Conservation (phyloP, 345 rosid species). For the Citrus inodora region DNA sequence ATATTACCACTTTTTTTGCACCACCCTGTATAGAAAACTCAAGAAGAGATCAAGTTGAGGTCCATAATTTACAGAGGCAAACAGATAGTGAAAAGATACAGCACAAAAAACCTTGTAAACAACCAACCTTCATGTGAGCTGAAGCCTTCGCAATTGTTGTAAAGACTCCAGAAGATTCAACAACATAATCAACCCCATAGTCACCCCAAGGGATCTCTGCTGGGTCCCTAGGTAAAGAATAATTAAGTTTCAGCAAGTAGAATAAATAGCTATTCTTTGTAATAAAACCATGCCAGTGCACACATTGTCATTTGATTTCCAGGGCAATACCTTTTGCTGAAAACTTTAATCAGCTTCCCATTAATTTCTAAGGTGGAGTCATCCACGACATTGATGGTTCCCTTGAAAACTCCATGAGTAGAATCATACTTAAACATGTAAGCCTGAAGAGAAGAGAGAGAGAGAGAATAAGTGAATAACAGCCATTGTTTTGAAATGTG, state of each 20-base stretch:
- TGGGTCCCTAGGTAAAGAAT: conserved; percentile 61
- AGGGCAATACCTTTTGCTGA: conserved; percentile 61
- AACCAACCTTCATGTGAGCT: conserved; percentile 70
- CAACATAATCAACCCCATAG: conserved; percentile 80
- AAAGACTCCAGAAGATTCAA: conserved; percentile 95
- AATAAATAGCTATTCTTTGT: neutral
- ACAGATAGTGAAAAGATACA: neutral
- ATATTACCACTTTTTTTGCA: conserved; percentile 90
- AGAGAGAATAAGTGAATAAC: neutral
- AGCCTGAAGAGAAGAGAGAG: conserved; percentile 54
- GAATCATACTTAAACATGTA: conserved; percentile 98
- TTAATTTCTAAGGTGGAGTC: conserved; percentile 85
- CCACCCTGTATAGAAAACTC: conserved; percentile 63
- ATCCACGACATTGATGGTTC: conserved; percentile 70
- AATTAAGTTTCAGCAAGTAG: conserved; percentile 3
- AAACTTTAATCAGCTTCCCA: conserved; percentile 72
- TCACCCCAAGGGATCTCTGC: conserved; percentile 99
- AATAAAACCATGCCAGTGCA: neutral
- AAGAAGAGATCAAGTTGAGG: conserved; percentile 1
- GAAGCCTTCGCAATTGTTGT: conserved; percentile 87
- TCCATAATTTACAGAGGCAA: neutral
- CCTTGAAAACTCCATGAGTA: conserved; percentile 85
- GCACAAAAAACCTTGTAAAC: neutral
- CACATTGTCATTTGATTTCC: conserved; percentile 2
- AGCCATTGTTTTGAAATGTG: neutral